phyloP scores from a whole-genome alignment of 306 rosid genomes.

The Sechiopsis laciniata region DNA sequence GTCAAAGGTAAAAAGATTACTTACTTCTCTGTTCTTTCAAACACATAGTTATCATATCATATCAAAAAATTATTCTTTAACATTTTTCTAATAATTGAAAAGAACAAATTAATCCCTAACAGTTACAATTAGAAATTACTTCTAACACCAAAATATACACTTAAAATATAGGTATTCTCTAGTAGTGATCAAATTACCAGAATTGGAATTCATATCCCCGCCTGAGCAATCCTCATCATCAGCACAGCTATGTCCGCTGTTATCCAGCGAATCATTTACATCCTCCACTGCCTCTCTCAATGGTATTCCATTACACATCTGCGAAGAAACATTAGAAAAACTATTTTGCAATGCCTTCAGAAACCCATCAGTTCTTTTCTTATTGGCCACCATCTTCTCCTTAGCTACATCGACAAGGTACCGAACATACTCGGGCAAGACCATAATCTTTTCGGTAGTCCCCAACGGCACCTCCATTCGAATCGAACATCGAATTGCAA shows the following conservation, averaged over 20 bases:
- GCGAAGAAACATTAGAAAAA: constrained; percentile 19
- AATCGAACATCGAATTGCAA: constrained; percentile 85
- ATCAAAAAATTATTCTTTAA: neutral
- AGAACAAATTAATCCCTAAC: neutral
- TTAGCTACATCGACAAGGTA: constrained; percentile 67
- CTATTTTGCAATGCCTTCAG: constrained; percentile 34
- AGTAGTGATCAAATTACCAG: constrained; percentile 38
- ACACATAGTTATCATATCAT: neutral
- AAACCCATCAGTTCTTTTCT: constrained; percentile 69
- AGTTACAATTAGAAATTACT: neutral
- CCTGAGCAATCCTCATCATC: constrained; percentile 21
- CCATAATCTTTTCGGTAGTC: constrained; percentile 45
- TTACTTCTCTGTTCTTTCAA: neutral
- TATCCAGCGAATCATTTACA: constrained; percentile 4
- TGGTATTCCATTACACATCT: neutral
- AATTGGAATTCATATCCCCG: constrained; percentile 26
- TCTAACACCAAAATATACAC: neutral
- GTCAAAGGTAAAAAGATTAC: neutral
- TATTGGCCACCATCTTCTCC: constrained; percentile 74
- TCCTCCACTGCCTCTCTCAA: constrained; percentile 12
- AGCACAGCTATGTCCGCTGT: constrained; percentile 23
- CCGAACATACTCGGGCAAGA: constrained; percentile 57
- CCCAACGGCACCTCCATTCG: constrained; percentile 83
- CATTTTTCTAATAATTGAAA: neutral
- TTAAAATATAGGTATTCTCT: neutral